phyloP scores from a whole-genome alignment of 2,329 filamentous ascomycete species.

The Cadophora luteo-olivacea region DNA sequence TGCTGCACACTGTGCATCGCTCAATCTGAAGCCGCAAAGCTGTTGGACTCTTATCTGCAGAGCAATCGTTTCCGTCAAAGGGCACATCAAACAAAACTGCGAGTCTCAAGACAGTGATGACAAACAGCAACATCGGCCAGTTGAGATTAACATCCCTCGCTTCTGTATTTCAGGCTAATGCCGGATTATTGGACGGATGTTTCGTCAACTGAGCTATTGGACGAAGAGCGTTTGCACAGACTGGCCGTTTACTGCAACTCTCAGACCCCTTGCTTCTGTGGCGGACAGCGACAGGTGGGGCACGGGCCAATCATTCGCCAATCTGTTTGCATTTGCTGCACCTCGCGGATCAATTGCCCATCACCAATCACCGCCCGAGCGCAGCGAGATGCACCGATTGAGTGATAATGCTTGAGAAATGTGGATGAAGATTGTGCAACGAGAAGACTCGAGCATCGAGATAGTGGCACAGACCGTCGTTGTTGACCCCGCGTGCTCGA shows the following conservation, averaged over 20 bases:
- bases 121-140: neutral
- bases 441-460: conserved; percentile 1
- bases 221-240: conserved; percentile 11
- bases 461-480: conserved; percentile 13
- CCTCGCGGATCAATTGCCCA: conserved; percentile 12
- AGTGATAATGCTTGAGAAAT: neutral
- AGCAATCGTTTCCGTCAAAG: neutral
- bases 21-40: neutral
- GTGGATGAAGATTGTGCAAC: neutral
- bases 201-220: conserved; percentile 5
- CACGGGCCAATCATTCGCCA: neutral
- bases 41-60: conserved; percentile 5
- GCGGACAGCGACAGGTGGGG: neutral
- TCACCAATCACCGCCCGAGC: conserved; percentile 9
- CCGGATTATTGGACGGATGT: neutral
- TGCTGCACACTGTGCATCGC: neutral
- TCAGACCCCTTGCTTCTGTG: conserved; percentile 1
- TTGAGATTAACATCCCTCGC: neutral
- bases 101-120: neutral
- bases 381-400: neutral
- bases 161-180: neutral
- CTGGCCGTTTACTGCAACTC: neutral
- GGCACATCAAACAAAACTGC: conserved; percentile 4
- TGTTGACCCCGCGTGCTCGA: conserved; percentile 8
- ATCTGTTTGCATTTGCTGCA: conserved; percentile 8